A percentile compares a stretch with the other conserved stretches of the same genome.
Evolutionary conservation across 2,329 filamentous ascomycete species (phyloP).

Genomic region (Colletotrichum caudatum): DNA sequence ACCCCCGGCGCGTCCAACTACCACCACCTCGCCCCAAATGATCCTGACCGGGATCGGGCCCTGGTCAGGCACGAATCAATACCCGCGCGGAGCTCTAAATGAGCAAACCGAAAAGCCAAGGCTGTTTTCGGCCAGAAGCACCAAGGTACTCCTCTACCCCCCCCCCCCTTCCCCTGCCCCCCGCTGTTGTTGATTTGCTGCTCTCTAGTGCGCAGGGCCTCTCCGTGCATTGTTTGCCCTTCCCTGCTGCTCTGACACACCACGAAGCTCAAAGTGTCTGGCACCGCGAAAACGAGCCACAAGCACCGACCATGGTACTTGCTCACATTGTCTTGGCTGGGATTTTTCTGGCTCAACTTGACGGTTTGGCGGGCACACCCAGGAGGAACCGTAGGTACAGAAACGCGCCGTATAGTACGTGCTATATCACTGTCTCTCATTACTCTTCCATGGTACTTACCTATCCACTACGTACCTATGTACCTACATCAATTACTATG

Average conservation of each 20-base stretch:
- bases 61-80: slow-evolving; percentile 37
- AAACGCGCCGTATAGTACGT: background rate
- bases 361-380: background rate
- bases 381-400: background rate
- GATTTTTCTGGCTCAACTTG: background rate
- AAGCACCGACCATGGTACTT: slow-evolving; percentile 12
- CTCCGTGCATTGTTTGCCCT: background rate
- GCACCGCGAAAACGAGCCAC: slow-evolving; percentile 28
- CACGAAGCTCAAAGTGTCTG: slow-evolving; percentile 10
- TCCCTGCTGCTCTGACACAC: slow-evolving; percentile 13
- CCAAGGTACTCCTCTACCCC: background rate
- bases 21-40: background rate
- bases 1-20: too few relatives aligned
- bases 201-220: background rate
- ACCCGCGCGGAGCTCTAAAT: slow-evolving; percentile 36
- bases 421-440: background rate
- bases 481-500: too few relatives aligned
- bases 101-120: slow-evolving; percentile 32
- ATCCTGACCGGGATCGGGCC: slow-evolving; percentile 10
- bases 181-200: background rate
- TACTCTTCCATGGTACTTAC: too few relatives aligned
- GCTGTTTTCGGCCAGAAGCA: background rate
- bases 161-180: too few relatives aligned
- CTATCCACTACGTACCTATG: too few relatives aligned
- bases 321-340: background rate